Percentiles rank a stretch among this genome's conserved stretches.
Conservation (phyloP, 2,329 filamentous ascomycete genomes). For the Pyricularia pennisetigena region DNA sequence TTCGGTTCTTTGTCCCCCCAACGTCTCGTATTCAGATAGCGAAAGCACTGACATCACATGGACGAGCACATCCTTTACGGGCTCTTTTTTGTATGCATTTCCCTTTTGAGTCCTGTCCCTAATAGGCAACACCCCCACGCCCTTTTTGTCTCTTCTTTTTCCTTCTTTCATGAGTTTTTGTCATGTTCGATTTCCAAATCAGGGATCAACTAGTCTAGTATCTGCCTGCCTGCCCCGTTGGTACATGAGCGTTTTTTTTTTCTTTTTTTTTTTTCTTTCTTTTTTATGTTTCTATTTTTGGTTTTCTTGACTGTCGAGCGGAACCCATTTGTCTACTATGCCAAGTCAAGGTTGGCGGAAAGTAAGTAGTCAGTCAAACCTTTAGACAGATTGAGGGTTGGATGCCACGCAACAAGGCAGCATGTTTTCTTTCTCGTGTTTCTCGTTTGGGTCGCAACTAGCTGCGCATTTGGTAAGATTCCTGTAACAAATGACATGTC, state of each 20-base stretch:
- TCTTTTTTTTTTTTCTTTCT: background rate
- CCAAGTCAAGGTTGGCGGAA: too few relatives aligned
- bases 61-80: background rate
- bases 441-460: background rate
- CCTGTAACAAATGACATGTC: background rate
- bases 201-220: background rate
- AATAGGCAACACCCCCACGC: too few relatives aligned
- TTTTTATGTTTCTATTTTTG: background rate
- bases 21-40: background rate
- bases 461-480: background rate
- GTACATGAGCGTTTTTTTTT: background rate
- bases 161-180: background rate
- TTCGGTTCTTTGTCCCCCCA: background rate
- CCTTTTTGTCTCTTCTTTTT: too few relatives aligned
- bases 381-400: too few relatives aligned
- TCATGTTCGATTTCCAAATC: background rate
- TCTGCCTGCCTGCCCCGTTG: background rate
- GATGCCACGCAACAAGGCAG: background rate
- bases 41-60: background rate
- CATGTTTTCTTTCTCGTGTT: background rate
- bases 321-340: too few relatives aligned
- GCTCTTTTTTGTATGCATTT: background rate
- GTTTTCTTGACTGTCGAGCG: background rate
- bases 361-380: too few relatives aligned
- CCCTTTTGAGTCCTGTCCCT: background rate